Evolutionary conservation across 2,329 filamentous ascomycete species (phyloP).

Genomic region (Gliomastix tumulicola): DNA sequence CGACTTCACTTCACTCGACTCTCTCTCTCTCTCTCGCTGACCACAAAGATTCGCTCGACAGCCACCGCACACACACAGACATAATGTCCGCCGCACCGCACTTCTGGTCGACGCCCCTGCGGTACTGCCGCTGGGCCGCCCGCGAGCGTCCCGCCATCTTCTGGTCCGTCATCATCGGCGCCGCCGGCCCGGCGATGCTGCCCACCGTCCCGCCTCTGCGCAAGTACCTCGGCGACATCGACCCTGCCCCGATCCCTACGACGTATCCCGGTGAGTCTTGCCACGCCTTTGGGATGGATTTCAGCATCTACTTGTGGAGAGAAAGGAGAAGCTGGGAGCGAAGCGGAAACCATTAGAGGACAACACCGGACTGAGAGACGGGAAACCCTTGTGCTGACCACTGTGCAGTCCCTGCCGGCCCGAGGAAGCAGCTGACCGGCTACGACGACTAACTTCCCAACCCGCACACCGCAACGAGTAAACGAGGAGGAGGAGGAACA

Average conservation of each 20-base stretch:
- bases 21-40: too few relatives aligned
- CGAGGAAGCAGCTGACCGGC: slow-evolving; percentile 51
- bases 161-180: slow-evolving; percentile 73
- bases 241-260: slow-evolving; percentile 67
- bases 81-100: slow-evolving; percentile 58
- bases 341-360: too few relatives aligned
- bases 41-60: background rate
- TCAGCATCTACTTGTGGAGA: too few relatives aligned
- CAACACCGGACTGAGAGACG: background rate
- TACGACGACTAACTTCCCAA: slow-evolving; percentile 58
- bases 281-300: too few relatives aligned
- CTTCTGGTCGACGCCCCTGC: slow-evolving; percentile 80
- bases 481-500: too few relatives aligned
- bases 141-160: slow-evolving; percentile 88
- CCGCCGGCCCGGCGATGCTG: slow-evolving; percentile 63
- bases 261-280: slow-evolving; percentile 95
- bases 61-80: slow-evolving; percentile 10
- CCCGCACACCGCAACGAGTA: too few relatives aligned
- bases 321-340: too few relatives aligned
- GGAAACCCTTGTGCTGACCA: slow-evolving; percentile 1
- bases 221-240: slow-evolving; percentile 64
- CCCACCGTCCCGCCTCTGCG: slow-evolving; percentile 69
- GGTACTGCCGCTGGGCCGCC: slow-evolving; percentile 82
- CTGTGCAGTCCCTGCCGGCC: slow-evolving; percentile 45
- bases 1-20: too few relatives aligned